Base-by-base conservation (phyloP, 495 filamentous ascomycete species). In the Aspergillus cavernicola region DNA sequence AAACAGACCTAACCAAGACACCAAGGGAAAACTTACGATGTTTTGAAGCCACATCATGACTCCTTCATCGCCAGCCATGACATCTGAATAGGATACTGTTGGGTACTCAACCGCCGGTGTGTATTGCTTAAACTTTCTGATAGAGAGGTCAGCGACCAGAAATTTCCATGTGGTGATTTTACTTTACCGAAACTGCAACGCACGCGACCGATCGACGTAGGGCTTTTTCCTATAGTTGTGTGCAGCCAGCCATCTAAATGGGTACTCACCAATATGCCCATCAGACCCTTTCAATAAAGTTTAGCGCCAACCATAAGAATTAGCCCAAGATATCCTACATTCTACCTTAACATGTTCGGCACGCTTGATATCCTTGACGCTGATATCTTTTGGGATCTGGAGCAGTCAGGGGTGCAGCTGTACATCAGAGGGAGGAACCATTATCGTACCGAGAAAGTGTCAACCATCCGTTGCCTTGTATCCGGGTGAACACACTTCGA, bases 391-490 rank as follows among this genome's bases (percentile, higher is more conserved):
- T 0, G 82, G 75, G 35, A 90, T 75, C 84, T 67, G 52, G 24
- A 22, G 4, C 9, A n/a, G 26, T 39, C 20, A 11, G 50, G 56
- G 39, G 28, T n/a, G 55, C 32, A 66, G 44, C 15, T 38, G 39
- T 16, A 41, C 26, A 33, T 9, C 26, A 35, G 18, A 32, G 33
- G 22, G 28, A 53, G 48, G n/a, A n/a, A 24, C 20, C 18, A 59
- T 31, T 20, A 40, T 26, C 74, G 56, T 74, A 87, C 85, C 52
- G 67, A 68, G 59, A 91, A 92, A 0, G 85, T 90, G 60, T 92
- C 78, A 32, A 86, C 74, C 23, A 78, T 78, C 28, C 89, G 77
- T 66, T 96, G 91, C 64, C 69, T 82, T 12, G 91, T 96, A 46
- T 86, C 82, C 52, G 81, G 83, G 63, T 95, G 84, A 9, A 90